Evolutionary conservation across 1,284 basidiomycete species (phyloP).

Genomic region (Chondrostereum purpureum): DNA sequence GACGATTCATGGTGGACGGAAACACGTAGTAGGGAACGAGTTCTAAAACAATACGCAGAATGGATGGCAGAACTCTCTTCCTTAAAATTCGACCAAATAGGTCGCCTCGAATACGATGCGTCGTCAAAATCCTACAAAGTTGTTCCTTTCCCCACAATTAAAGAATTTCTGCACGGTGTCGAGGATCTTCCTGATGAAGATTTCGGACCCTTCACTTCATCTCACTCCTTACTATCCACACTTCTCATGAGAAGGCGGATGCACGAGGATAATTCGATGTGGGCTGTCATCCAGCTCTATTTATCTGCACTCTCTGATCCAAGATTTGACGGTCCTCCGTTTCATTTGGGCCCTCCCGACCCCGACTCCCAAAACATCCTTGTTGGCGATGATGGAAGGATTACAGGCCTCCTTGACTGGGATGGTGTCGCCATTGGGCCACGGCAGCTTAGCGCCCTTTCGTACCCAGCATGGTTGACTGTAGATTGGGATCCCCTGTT

Average conservation of each 20-base stretch:
- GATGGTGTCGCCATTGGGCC: constrained; percentile 14
- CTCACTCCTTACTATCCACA: constrained; percentile 14
- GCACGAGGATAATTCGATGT: constrained; percentile 3
- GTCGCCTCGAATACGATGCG: constrained; percentile 11
- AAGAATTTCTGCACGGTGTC: background rate
- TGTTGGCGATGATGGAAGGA: constrained; percentile 16
- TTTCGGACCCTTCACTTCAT: constrained; percentile 16
- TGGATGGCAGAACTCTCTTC: constrained; percentile 13
- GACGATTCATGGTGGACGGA: constrained; percentile 16
- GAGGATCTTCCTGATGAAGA: constrained; percentile 1
- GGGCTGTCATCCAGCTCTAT: constrained; percentile 16
- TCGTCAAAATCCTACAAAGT: constrained; percentile 5
- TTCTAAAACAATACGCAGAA: constrained; percentile 11
- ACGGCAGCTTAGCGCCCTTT: constrained; percentile 14
- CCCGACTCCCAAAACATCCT: constrained; percentile 19
- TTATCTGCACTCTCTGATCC: constrained; percentile 14
- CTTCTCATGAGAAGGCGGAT: constrained; percentile 6
- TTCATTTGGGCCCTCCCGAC: constrained; percentile 17
- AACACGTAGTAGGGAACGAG: constrained; percentile 9
- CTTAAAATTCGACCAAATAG: constrained; percentile 14
- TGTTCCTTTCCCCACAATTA: constrained; percentile 8
- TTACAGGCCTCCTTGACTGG: constrained; percentile 21
- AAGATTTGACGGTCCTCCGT: constrained; percentile 18
- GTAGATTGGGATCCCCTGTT: constrained; percentile 17
- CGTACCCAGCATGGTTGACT: constrained; percentile 21